Percentiles rank a stretch among this genome's conserved stretches.
Evolutionary conservation across 2,329 filamentous ascomycete genomes (phyloP).

Genomic region (Fusarium annulatum): DNA sequence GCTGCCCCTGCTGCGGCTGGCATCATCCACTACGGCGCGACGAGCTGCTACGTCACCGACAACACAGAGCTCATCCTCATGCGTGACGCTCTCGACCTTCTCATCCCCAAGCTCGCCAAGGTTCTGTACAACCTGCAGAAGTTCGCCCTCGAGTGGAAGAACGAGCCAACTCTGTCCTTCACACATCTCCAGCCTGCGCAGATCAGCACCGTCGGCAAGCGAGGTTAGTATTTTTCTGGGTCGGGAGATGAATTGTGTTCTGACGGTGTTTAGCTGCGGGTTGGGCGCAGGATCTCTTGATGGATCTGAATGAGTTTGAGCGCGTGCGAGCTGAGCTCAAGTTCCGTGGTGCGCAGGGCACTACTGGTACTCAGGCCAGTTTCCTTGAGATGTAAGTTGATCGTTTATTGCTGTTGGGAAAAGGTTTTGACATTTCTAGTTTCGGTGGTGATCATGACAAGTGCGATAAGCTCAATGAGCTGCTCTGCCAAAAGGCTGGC

Average conservation of each 20-base stretch:
- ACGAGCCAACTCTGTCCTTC: background rate
- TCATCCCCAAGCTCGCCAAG: background rate
- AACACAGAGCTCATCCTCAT: background rate
- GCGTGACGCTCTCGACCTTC: background rate
- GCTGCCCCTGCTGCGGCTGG: background rate
- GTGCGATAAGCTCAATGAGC: conserved; percentile 12
- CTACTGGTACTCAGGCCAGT: background rate
- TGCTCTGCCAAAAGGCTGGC: conserved; percentile 11
- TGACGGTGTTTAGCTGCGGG: background rate
- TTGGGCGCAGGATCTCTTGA: background rate
- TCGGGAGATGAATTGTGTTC: too few species aligned
- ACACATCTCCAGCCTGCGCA: background rate
- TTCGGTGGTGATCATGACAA: conserved; percentile 1
- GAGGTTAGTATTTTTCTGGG: background rate
- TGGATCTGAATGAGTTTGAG: background rate
- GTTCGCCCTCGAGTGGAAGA: background rate
- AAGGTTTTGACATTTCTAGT: background rate
- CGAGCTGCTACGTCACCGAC: background rate
- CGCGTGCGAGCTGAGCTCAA: background rate
- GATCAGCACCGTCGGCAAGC: background rate
- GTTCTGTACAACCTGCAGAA: background rate
- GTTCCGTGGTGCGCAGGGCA: background rate
- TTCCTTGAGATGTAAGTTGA: background rate
- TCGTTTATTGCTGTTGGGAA: too few species aligned
- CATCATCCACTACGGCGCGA: background rate